Evolutionary conservation across 1,284 basidiomycete species (phyloP).

Genomic region (Ustilago crameri): DNA sequence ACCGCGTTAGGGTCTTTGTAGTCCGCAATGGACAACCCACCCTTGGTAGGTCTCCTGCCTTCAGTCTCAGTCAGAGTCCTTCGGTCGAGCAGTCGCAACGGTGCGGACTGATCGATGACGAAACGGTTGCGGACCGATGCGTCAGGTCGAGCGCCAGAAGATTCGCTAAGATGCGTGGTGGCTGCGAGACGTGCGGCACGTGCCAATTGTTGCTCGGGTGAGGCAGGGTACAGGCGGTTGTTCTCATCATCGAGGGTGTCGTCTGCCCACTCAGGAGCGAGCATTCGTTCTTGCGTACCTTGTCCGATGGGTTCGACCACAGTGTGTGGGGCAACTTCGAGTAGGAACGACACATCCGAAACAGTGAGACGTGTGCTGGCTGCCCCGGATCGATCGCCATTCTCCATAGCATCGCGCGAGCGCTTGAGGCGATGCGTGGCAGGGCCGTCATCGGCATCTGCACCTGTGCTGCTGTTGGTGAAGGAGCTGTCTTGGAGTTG

Average conservation of each 20-base stretch:
- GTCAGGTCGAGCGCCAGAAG: neutral
- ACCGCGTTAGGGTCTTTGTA: conserved; percentile 24
- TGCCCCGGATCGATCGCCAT: conserved; percentile 12
- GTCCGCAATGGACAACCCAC: conserved; percentile 38
- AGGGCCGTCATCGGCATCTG: conserved; percentile 18
- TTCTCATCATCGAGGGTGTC: conserved; percentile 20
- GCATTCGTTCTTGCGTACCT: conserved; percentile 60
- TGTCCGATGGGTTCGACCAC: conserved; percentile 66
- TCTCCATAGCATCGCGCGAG: conserved; percentile 32
- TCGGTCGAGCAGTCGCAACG: conserved; percentile 59
- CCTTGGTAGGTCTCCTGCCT: conserved; percentile 35
- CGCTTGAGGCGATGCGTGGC: conserved; percentile 29
- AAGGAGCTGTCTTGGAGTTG: conserved; percentile 44
- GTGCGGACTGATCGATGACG: conserved; percentile 60
- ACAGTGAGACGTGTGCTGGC: conserved; percentile 50
- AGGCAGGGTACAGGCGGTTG: neutral
- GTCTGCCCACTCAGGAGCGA: conserved; percentile 57
- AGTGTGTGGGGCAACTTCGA: conserved; percentile 60
- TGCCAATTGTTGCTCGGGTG: conserved; percentile 31
- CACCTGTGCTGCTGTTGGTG: conserved; percentile 35
- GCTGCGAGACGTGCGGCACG: conserved; percentile 41
- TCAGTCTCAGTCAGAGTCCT: conserved; percentile 49
- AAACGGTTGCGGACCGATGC: conserved; percentile 47
- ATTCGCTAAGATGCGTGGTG: conserved; percentile 49
- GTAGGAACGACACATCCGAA: conserved; percentile 58